Conservation (phyloP, 2,329 filamentous ascomycete genomes). For the Xylariaceae sp. region DNA sequence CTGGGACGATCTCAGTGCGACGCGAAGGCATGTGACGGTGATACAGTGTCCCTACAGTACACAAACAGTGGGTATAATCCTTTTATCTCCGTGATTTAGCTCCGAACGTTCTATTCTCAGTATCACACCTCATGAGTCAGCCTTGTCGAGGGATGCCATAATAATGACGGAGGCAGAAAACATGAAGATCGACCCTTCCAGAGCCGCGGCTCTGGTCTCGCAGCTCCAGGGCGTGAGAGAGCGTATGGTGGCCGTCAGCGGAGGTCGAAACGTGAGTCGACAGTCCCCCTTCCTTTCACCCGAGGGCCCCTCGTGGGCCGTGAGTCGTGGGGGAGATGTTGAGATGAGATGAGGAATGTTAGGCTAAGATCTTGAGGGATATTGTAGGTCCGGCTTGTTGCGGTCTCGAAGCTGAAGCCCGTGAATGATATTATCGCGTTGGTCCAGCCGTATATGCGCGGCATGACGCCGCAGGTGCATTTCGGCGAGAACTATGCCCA, state of each 20-base stretch:
- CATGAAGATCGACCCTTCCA: slow-evolving; percentile 58
- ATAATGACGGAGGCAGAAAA: slow-evolving; percentile 43
- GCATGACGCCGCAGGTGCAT: slow-evolving; percentile 57
- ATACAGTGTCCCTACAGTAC: background rate
- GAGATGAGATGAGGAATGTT: no score
- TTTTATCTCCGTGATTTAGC: background rate
- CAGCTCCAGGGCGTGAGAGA: slow-evolving; percentile 58
- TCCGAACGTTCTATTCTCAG: no score
- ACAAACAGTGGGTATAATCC: slow-evolving; percentile 1
- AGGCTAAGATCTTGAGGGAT: slow-evolving; percentile 8
- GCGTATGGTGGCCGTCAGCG: slow-evolving; percentile 50
- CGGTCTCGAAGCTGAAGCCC: slow-evolving; percentile 94
- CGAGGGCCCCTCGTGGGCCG: no score
- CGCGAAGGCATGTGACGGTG: background rate
- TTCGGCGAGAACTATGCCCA: slow-evolving; percentile 97
- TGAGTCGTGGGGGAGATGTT: no score
- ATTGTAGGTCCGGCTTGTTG: slow-evolving; percentile 72
- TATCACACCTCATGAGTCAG: no score
- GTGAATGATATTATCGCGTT: slow-evolving; percentile 84
- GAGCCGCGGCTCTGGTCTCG: slow-evolving; percentile 57
- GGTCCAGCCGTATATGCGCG: slow-evolving; percentile 50
- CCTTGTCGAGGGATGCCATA: slow-evolving; percentile 4
- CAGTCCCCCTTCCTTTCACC: background rate
- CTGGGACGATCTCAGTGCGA: no score
- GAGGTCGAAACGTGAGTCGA: slow-evolving; percentile 48